Conservation (phyloP, 73 alveolate species). For the Symbiodinium pilosum region DNA sequence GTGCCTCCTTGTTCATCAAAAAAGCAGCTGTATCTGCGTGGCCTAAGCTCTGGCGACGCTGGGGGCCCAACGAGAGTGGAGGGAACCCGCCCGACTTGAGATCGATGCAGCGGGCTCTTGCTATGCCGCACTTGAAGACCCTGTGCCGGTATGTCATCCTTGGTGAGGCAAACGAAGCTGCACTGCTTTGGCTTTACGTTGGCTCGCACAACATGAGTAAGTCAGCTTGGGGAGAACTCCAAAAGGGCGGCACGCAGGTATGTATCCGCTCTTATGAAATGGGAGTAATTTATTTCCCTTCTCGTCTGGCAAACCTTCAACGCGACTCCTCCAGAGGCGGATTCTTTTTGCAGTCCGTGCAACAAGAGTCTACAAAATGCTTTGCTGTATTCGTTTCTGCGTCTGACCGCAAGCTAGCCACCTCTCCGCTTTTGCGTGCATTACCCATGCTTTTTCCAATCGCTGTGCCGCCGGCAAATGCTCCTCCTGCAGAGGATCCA, state of each 20-base stretch:
- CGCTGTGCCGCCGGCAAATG: slow-evolving; percentile 70
- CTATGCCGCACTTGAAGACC: slow-evolving; percentile 91
- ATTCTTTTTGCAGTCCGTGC: neutral
- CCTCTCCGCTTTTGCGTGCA: neutral
- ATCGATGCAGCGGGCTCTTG: slow-evolving; percentile 24
- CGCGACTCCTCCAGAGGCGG: slow-evolving; percentile 25
- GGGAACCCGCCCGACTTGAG: neutral
- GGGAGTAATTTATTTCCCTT: slow-evolving; percentile 66
- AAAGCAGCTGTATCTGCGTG: slow-evolving; percentile 37
- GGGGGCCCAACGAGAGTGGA: slow-evolving; percentile 43
- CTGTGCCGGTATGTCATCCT: slow-evolving; percentile 34
- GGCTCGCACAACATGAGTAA: slow-evolving; percentile 92
- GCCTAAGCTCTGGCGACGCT: slow-evolving; percentile 51
- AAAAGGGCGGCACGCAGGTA: slow-evolving; percentile 51
- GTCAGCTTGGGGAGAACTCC: slow-evolving; percentile 95
- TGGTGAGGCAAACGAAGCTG: neutral
- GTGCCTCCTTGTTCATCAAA: slow-evolving; percentile 43
- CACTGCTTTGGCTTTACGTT: slow-evolving; percentile 63
- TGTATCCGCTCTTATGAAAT: slow-evolving; percentile 82
- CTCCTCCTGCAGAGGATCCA: slow-evolving; percentile 44
- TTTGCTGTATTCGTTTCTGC: neutral
- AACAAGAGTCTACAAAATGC: neutral
- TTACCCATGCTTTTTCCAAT: slow-evolving; percentile 50
- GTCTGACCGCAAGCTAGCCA: neutral
- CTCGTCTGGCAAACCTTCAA: slow-evolving; percentile 29